Evolutionary conservation across 192 early-diverging fungal genomes (phyloP), one percentile per base, ranked within the genome.

Genomic region (Coemansia sp.): DNA sequence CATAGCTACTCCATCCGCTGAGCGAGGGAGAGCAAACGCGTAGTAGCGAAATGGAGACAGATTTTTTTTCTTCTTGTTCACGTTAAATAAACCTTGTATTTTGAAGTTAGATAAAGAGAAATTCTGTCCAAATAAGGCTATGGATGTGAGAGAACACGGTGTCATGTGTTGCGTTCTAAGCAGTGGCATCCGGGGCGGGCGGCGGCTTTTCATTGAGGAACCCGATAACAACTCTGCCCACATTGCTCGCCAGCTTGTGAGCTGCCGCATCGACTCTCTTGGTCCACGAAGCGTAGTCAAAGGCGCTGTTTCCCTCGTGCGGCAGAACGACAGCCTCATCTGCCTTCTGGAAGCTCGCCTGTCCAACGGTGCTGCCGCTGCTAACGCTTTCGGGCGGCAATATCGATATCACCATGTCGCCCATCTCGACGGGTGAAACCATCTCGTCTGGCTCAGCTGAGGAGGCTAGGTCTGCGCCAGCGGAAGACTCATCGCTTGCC

Each of bases 281-380:
- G 40, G 63, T 72, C 80, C 80, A 83, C 41, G 71, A 77, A 48
- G 61, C 70, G 11, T 75, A 64, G 57, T 83, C 80, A 56, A 83
- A 83, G 5, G 13, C 64, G 39, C 17, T 19, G 13, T 13, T 25
- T 17, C 54, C 14, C 16, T 61, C 32, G 22, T 38, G 19, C 7
- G 55, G 42, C 13, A 43, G 14, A 38, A 20, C 32, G 42, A 14
- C 56, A 4, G 39, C 10, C 48, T 64, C 56, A 4, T 17, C 54
- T 11, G 57, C 56, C 56, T 49, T 67, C 25, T 25, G 11, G 22
- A 54, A 13, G 25, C 25, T 25, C 22, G 10, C 57, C 7, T 22
- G 37, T 20, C 37, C 51, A 13, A 13, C 13, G 37, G 51, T 19
- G 25, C 2, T 25, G 25, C 2, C 25, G 25, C 25, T 25, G 25